Percentiles rank a stretch among this genome's conserved stretches.
Conservation (phyloP, 768 basidiomycete species). For the Butyriboletus loyo region DNA sequence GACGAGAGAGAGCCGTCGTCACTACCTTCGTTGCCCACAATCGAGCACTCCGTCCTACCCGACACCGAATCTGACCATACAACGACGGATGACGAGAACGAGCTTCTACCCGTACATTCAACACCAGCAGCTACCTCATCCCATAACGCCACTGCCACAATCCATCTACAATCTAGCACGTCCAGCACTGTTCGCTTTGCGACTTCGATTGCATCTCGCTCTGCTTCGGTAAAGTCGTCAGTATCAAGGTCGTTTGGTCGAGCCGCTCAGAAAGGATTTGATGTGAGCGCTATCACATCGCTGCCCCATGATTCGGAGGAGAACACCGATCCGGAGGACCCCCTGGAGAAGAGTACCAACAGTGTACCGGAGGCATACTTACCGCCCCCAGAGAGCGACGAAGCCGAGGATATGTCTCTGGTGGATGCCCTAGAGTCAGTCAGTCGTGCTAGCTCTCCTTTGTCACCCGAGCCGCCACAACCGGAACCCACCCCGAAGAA, state of each 20-base stretch:
- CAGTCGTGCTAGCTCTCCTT: constrained; percentile 51
- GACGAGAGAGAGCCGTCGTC: constrained; percentile 79
- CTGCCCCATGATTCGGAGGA: constrained; percentile 38
- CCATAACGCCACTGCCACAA: constrained; percentile 47
- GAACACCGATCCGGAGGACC: constrained; percentile 37
- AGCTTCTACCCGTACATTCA: constrained; percentile 58
- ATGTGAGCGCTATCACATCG: constrained; percentile 56
- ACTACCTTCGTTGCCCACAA: constrained; percentile 68
- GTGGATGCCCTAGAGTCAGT: constrained; percentile 57
- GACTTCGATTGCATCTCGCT: constrained; percentile 48
- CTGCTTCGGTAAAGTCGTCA: constrained; percentile 32
- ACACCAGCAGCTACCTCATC: constrained; percentile 56
- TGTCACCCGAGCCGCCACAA: constrained; percentile 37
- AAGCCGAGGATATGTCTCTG: constrained; percentile 46
- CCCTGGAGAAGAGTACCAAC: constrained; percentile 42
- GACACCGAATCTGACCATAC: constrained; percentile 37
- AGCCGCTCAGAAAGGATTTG: constrained; percentile 49
- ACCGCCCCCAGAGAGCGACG: constrained; percentile 44
- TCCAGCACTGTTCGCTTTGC: constrained; percentile 50
- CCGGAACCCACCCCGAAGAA: constrained; percentile 47
- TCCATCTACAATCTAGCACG: constrained; percentile 51
- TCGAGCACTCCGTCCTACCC: constrained; percentile 58
- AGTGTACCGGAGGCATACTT: constrained; percentile 55
- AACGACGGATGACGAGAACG: constrained; percentile 40
- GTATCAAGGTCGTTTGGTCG: constrained; percentile 36